Evolutionary conservation across 805 yeast species (phyloP).

Genomic region (Candida qinlingensis): DNA sequence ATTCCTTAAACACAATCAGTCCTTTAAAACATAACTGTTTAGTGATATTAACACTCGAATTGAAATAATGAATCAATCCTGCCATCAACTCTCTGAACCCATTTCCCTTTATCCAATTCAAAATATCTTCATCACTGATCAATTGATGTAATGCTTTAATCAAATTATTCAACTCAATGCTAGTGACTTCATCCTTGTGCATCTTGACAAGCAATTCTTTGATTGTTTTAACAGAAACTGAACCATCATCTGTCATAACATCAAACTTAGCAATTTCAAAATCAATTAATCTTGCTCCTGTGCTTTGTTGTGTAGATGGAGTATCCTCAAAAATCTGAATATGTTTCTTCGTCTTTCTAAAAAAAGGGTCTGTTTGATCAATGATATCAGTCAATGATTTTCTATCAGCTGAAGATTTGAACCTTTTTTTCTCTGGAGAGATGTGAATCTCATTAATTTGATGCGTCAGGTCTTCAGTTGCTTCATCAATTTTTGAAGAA

Average conservation of each 20-base stretch:
- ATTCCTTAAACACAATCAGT: slow-evolving; percentile 20
- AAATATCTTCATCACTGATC: slow-evolving; percentile 7
- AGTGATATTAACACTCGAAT: slow-evolving; percentile 19
- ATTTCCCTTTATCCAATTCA: slow-evolving; percentile 15
- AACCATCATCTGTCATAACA: slow-evolving; percentile 2
- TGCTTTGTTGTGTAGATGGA: neutral
- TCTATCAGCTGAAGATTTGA: slow-evolving; percentile 10
- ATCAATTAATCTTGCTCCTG: slow-evolving; percentile 16
- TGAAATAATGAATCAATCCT: slow-evolving; percentile 17
- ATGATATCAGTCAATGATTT: slow-evolving; percentile 18
- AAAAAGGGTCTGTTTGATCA: slow-evolving; percentile 21
- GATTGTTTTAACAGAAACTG: slow-evolving; percentile 10
- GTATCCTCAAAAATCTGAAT: slow-evolving; percentile 24
- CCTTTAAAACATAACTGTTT: slow-evolving; percentile 23
- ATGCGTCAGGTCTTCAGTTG: slow-evolving; percentile 17
- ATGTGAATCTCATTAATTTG: slow-evolving; percentile 20
- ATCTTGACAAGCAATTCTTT: slow-evolving; percentile 7
- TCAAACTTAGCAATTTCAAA: slow-evolving; percentile 14
- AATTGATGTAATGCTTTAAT: slow-evolving; percentile 17
- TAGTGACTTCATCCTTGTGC: slow-evolving; percentile 11
- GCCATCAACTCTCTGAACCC: slow-evolving; percentile 15
- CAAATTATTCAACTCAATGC: slow-evolving; percentile 13
- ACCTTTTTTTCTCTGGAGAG: slow-evolving; percentile 19
- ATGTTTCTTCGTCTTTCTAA: slow-evolving; percentile 13
- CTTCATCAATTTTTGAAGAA: slow-evolving; percentile 16